Evolutionary conservation across 2,329 filamentous ascomycete genomes (phyloP).

Genomic region (Botrytis fragariae): DNA sequence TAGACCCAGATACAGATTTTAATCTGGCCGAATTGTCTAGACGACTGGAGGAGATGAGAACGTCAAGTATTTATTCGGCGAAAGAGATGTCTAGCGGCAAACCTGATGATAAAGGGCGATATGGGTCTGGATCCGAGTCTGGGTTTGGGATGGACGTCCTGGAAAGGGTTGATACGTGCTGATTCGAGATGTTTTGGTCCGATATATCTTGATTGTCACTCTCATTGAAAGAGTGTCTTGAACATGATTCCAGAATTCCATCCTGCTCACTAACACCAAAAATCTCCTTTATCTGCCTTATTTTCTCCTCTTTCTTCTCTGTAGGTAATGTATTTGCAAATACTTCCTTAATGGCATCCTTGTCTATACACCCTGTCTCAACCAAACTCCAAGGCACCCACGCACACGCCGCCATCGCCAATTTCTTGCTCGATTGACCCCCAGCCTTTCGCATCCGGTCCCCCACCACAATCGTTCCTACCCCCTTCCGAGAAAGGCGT

Average conservation of each 20-base stretch:
- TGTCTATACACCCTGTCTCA: not conserved
- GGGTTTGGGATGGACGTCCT: not conserved
- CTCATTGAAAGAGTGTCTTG: not conserved
- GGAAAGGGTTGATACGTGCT: not conserved
- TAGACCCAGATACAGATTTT: not conserved
- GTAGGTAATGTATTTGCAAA: not conserved
- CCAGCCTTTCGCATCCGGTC: not conserved
- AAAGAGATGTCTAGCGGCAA: not conserved
- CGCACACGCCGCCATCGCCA: not conserved
- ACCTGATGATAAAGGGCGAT: not conserved
- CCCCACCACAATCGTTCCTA: not conserved
- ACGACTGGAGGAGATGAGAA: not conserved
- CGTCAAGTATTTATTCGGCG: not conserved
- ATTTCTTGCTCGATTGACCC: not conserved
- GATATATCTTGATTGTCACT: not conserved
- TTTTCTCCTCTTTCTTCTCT: not conserved
- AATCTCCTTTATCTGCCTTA: not conserved
- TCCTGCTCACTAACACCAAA: not conserved
- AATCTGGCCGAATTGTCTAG: not conserved
- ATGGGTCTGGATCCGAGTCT: not conserved
- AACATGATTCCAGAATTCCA: not conserved
- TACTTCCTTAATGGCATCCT: not conserved
- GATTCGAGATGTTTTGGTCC: not conserved
- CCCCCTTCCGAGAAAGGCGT: not conserved
- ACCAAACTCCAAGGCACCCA: not conserved